Base-by-base conservation (phyloP, 2,329 filamentous ascomycete genomes). In the Pestalotiopsis sp. region DNA sequence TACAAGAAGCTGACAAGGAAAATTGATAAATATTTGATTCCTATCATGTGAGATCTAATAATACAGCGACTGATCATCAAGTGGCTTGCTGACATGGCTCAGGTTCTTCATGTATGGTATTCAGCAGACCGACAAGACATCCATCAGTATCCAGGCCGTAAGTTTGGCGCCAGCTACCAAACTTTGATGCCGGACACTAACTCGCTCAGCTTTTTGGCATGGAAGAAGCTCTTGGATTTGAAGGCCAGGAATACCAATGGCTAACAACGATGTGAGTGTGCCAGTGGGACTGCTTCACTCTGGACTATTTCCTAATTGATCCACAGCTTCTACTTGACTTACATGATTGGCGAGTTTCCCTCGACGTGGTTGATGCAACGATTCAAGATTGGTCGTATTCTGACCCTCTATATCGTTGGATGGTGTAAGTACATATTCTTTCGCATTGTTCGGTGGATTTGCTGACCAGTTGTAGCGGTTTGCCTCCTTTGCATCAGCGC, bases 381-480 rank as follows among this genome's bases (percentile, higher is more conserved):
- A 38, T 79, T 76, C 71, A 75, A 79, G 12, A 76, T 77, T 0
- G 80, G 79, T 38, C 76, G 75, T 57, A 76, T 79, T 13, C 66
- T 82, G 13, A 77, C 77, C 9, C 73, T 76, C 4, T 77, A 78
- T 59, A 81, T 82, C 77, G 67, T 77, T 1, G 56, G 73, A 0
- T 78, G 76, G 75, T 77, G 39, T 52, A 38, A 17, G 78, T 4
- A 62, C n/a, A 73, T 80, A n/a, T 69, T 77, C 11, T 74, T 72
- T 3, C 1, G 17, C 12, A 52, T 3, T 1, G 11, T 2, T n/a
- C 1, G 17, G 2, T 9, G 17, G 3, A 3, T 2, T 52, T 52
- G n/a, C 45, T 52, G 45, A 52, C 45, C 45, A 7, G 4, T 52
- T 52, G 17, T 9, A 52, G 45, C 45, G 3, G 11, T 52, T n/a